Evolutionary conservation across 202 grass and related monocot genomes (phyloP), one percentile per base, ranked within the genome.

Genomic region (Carex arenaria): DNA sequence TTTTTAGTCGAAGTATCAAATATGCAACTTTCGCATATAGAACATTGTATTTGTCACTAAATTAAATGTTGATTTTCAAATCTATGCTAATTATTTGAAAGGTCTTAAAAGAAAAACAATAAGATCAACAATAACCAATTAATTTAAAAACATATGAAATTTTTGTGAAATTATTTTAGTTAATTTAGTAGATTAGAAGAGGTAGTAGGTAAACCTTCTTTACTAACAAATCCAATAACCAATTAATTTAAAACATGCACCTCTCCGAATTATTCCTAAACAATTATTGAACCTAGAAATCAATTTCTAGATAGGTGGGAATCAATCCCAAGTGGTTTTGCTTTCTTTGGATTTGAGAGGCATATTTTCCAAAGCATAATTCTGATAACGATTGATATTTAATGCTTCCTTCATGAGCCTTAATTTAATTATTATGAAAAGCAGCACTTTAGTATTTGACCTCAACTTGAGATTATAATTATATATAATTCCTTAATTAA

Each of bases 301-400:
- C 7, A 42, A 42, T 7, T 42, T 42, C 38, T 42, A 38, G 5
- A 4, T 4, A 22, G 20, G 8, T 22, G 43, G 43, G 43, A 45
- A 45, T 45, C 8, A 45, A 45, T 45, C 8, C 42, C 43, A 45
- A 45, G 43, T 45, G 70, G 3, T 74, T 74, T 74, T 2, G 47
- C 47, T 74, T 74, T 74, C 71, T 7, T 53, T 74, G 9, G 71
- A 74, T 54, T 74, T 74, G 47, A 75, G 1, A 30, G 47, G 71
- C 23, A 74, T 54, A 28, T 52, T 74, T 54, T 53, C 12, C 22
- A 28, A 73, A 52, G 45, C 45, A 30, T 53, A 47, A 2, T 15
- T 75, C 49, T 75, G 71, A 75, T 30, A 75, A 54, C 23, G 47
- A 75, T 54, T 4, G 10, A 75, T 47, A 54, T 52, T 71, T 42